Conservation (phyloP, 2,329 filamentous ascomycete genomes). For the Calonectria crousiana region DNA sequence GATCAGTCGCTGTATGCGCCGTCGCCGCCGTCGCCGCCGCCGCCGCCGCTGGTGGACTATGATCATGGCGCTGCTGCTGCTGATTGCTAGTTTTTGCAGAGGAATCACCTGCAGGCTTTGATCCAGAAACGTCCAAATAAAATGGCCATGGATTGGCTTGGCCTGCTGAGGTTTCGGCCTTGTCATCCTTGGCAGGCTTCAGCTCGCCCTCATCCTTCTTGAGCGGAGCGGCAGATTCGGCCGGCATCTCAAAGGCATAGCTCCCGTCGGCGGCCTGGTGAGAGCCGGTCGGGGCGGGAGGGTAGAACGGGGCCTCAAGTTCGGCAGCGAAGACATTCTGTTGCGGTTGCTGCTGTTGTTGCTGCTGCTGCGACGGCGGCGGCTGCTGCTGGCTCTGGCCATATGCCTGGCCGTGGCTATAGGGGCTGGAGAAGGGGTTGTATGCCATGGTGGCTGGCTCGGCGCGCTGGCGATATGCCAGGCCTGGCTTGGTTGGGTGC, state of each 20-base stretch:
- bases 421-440: slow-evolving; percentile 28
- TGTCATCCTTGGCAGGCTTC: slow-evolving; percentile 10
- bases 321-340: slow-evolving; percentile 43
- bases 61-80: not conserved
- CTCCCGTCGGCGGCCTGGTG: slow-evolving; percentile 36
- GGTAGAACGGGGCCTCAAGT: slow-evolving; percentile 42
- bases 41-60: not conserved
- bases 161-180: not conserved
- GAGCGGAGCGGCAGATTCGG: slow-evolving; percentile 39
- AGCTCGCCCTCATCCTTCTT: slow-evolving; percentile 16
- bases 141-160: slow-evolving; percentile 48
- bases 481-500: slow-evolving; percentile 8
- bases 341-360: not conserved
- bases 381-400: not conserved
- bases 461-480: slow-evolving; percentile 12
- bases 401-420: not conserved
- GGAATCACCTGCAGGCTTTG: slow-evolving; percentile 2
- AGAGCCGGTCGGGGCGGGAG: slow-evolving; percentile 27
- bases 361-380: not conserved
- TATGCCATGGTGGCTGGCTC: slow-evolving; percentile 29
- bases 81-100: slow-evolving; percentile 17
- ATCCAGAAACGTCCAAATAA: slow-evolving; percentile 40
- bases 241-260: slow-evolving; percentile 49
- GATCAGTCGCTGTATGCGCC: slow-evolving; percentile 20
- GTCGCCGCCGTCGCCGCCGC: slow-evolving; percentile 1